Evolutionary conservation across 176 grass and related monocot genomes (phyloP).

Genomic region (Avena sativa): DNA sequence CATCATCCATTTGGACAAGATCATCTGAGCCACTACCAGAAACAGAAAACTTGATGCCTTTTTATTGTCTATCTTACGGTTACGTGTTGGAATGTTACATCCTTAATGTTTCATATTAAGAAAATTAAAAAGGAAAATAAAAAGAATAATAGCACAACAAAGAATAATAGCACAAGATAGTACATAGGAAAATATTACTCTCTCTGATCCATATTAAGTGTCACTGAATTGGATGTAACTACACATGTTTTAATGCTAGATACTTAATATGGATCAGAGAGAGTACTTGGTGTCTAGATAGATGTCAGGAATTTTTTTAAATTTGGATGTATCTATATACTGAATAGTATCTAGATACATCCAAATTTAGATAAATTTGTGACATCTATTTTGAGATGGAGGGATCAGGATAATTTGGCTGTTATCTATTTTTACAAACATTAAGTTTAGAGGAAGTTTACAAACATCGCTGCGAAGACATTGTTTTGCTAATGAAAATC

Average conservation of each 20-base stretch:
- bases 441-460: not conserved
- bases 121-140: not conserved
- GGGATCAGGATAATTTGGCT: too few species aligned
- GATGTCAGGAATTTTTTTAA: too few species aligned
- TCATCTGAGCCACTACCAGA: not conserved
- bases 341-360: too few species aligned
- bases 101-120: conserved; percentile 24
- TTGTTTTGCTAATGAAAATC: not conserved
- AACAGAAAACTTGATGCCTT: not conserved
- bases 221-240: too few species aligned
- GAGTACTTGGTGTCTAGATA: too few species aligned
- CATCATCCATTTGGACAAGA: not conserved
- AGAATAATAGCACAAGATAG: not conserved
- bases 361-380: too few species aligned
- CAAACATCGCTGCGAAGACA: not conserved
- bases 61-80: conserved; percentile 30
- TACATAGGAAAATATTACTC: not conserved
- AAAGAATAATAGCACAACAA: not conserved
- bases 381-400: too few species aligned
- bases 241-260: too few species aligned
- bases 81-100: conserved; percentile 16
- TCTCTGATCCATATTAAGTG: too few species aligned
- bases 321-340: too few species aligned
- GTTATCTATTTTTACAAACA: too few species aligned
- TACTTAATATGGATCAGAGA: too few species aligned